These are phyloP conservation scores for Turritis glabra DNA, from an alignment of 345 rosid species.

Conservation along the genomic window DNA sequence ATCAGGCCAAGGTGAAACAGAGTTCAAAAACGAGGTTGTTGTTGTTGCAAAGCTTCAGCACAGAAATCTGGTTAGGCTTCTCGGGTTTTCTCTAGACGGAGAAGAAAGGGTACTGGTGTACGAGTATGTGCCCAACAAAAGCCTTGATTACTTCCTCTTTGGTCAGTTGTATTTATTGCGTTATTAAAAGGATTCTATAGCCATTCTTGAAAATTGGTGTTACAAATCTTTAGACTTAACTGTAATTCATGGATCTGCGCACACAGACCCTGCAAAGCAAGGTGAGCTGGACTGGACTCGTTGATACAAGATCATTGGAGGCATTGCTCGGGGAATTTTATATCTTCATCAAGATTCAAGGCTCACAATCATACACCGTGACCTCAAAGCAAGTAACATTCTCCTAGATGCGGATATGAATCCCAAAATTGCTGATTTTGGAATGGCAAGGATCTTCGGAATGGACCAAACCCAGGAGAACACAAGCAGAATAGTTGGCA, in stretches of 20 bases:
- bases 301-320: constrained; percentile 44
- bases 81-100: constrained; percentile 4
- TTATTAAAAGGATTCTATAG: background rate
- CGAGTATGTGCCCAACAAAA: constrained; percentile 27
- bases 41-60: constrained; percentile 34
- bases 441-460: constrained; percentile 57
- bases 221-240: background rate
- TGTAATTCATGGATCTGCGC: background rate
- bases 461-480: constrained; percentile 38
- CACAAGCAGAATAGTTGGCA: constrained; percentile 57
- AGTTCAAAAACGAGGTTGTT: constrained; percentile 28
- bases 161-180: constrained; percentile 1
- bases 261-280: constrained; percentile 38
- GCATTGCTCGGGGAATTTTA: constrained; percentile 48
- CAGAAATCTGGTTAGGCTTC: constrained; percentile 26
- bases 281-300: constrained; percentile 47
- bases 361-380: constrained; percentile 61
- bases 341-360: constrained; percentile 51
- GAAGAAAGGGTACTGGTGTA: constrained; percentile 24
- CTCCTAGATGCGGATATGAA: constrained; percentile 55
- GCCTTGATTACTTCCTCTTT: constrained; percentile 28
- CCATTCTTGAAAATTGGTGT: background rate
- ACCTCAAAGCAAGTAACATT: constrained; percentile 61
- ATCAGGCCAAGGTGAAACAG: constrained; percentile 25
- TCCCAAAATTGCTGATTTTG: constrained; percentile 67